These are phyloP conservation scores for Stylosanthes scabra DNA, from an alignment of 331 rosid species.

Conservation along the genomic window DNA sequence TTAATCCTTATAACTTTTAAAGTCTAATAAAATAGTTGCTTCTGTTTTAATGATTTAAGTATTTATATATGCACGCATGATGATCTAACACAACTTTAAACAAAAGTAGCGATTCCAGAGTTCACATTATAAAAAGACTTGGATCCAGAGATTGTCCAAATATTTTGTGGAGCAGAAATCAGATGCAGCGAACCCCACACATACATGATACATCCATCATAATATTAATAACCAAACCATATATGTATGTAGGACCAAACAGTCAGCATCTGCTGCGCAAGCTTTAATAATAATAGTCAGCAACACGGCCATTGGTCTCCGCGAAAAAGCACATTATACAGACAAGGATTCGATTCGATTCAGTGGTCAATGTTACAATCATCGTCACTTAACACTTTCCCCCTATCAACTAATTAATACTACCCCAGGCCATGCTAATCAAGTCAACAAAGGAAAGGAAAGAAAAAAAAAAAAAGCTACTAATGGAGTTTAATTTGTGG, in stretches of 20 bases:
- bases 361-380: constrained; percentile 36
- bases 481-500: constrained; percentile 14
- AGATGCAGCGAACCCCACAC: neutral
- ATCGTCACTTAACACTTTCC: constrained; percentile 11
- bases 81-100: neutral
- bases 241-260: neutral
- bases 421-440: constrained; percentile 30
- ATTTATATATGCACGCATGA: constrained; percentile 7
- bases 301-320: constrained; percentile 13
- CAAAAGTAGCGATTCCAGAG: neutral
- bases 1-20: neutral
- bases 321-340: constrained; percentile 28
- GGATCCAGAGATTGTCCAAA: constrained; percentile 8
- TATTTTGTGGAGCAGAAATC: constrained; percentile 3
- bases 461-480: constrained; percentile 16
- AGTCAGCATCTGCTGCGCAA: constrained; percentile 8
- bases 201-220: neutral
- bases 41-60: neutral
- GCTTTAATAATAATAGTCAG: constrained; percentile 23
- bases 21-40: neutral
- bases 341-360: constrained; percentile 27
- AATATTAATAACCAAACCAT: neutral
- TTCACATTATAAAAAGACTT: constrained; percentile 15
- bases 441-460: constrained; percentile 43
- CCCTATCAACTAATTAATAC: constrained; percentile 32